Base-by-base conservation (phyloP, 2,329 filamentous ascomycete genomes). In the Phialophora expanda region DNA sequence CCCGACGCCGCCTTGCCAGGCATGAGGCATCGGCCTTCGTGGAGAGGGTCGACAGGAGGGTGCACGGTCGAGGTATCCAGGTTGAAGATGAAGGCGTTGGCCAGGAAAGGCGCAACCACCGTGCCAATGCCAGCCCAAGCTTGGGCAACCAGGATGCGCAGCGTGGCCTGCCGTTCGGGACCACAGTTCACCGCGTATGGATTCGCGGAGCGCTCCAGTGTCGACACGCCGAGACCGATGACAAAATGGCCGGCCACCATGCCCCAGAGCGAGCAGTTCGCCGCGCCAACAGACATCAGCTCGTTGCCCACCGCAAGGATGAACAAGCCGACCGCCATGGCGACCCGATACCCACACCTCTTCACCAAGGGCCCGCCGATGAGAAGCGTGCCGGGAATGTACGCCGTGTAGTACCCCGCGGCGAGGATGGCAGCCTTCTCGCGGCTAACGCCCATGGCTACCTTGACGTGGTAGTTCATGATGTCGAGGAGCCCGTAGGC, bases 151-250 rank as follows among this genome's bases (percentile, higher is more conserved):
- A 93, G 90, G 79, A 93, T 87, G 70, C 90, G 87, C 68, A 92
- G 88, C 75, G 94, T 90, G 5, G 89, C 87, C 76, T 89, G 91
- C 69, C 85, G 84, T 7, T 90, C 88, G 2, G 90, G 90, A 56
- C 92, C 92, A 75, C 90, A 93, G 26, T 92, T 85, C 44, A 88
- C 86, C 66, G 90, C 87, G 77, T 89, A 95, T 0, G 90, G 89
- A 75, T 93, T 91, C 2, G 90, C 90, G 0, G 89, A 88, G 0
- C 90, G 91, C 78, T 93, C 90, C 34, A 93, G 85, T 0, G 90
- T 90, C 0, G 87, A 87, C 0, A 93, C 82, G 3, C 90, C 90
- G 63, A 88, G 87, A 28, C 90, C 90, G 66, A 92, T 89, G 68
- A 93, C 85, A 76, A 93, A 91, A 72, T 90, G 83, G n/a, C 67